A percentile compares a stretch with the other conserved stretches of the same genome.
phyloP scores from a whole-genome alignment of 2,329 filamentous ascomycete genomes.

The Cercospora sp. region DNA sequence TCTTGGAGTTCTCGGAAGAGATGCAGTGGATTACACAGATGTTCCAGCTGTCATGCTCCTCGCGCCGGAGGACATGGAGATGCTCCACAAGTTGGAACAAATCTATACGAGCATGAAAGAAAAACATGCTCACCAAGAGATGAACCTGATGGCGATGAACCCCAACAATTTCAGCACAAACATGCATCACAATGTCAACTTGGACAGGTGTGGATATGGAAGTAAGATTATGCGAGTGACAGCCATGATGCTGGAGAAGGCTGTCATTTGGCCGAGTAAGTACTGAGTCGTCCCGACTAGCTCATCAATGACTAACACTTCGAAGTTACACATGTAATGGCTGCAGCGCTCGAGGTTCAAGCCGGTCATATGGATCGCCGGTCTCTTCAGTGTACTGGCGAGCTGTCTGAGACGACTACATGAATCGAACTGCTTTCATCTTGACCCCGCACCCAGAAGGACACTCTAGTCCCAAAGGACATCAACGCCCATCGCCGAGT shows the following conservation, averaged over 20 bases:
- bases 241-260: slow-evolving; percentile 83
- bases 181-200: slow-evolving; percentile 44
- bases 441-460: neutral
- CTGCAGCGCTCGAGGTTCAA: slow-evolving; percentile 64
- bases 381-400: slow-evolving; percentile 39
- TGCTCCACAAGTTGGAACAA: slow-evolving; percentile 78
- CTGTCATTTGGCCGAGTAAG: slow-evolving; percentile 89
- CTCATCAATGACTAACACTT: slow-evolving; percentile 15
- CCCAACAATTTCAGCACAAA: slow-evolving; percentile 46
- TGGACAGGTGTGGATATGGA: slow-evolving; percentile 69
- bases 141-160: slow-evolving; percentile 53
- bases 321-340: slow-evolving; percentile 68
- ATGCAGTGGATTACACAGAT: slow-evolving; percentile 74
- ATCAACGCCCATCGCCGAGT: neutral
- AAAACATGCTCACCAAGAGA: slow-evolving; percentile 63
- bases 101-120: slow-evolving; percentile 74
- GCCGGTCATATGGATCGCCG: slow-evolving; percentile 64
- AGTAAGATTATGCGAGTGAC: slow-evolving; percentile 82
- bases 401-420: slow-evolving; percentile 44
- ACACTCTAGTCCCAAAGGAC: neutral
- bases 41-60: slow-evolving; percentile 87
- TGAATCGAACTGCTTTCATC: neutral
- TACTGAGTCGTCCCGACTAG: slow-evolving; percentile 33
- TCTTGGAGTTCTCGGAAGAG: slow-evolving; percentile 80
- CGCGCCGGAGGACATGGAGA: slow-evolving; percentile 85